Evolutionary conservation across 1,284 basidiomycete genomes (phyloP).

Genomic region (Apiotrichum montevideense): DNA sequence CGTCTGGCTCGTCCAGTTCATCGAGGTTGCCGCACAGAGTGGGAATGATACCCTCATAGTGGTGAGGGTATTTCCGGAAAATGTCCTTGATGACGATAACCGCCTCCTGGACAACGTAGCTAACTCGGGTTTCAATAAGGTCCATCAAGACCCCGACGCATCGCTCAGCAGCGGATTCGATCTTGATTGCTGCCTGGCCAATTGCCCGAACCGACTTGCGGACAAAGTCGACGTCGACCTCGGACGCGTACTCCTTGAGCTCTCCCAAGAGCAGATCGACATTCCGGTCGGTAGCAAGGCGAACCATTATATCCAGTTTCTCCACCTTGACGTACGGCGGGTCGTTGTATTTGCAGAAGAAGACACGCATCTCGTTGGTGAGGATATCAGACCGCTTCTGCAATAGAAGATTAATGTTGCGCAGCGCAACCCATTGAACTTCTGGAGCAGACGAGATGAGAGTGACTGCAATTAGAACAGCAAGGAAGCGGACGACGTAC

Average conservation of each 20-base stretch:
- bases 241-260: constrained; percentile 95
- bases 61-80: constrained; percentile 93
- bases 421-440: constrained; percentile 94
- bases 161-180: constrained; percentile 76
- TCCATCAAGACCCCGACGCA: constrained; percentile 83
- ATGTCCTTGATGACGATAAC: constrained; percentile 97
- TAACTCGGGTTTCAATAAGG: constrained; percentile 87
- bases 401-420: constrained; percentile 94
- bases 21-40: constrained; percentile 89
- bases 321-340: constrained; percentile 98
- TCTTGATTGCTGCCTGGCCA: constrained; percentile 94
- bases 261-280: constrained; percentile 87
- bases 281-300: constrained; percentile 84
- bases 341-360: constrained; percentile 99
- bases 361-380: constrained; percentile 95
- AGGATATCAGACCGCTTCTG: constrained; percentile 87
- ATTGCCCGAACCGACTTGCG: constrained; percentile 95
- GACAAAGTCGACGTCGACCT: constrained; percentile 97
- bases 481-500: constrained; percentile 27
- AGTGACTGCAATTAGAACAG: constrained; percentile 54
- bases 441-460: constrained; percentile 92
- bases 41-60: constrained; percentile 91
- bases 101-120: constrained; percentile 96
- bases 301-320: constrained; percentile 98
- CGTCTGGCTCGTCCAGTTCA: constrained; percentile 86